Evolutionary conservation across 1,284 basidiomycete species (phyloP).

Genomic region (Apiotrichum veenhuisii): DNA sequence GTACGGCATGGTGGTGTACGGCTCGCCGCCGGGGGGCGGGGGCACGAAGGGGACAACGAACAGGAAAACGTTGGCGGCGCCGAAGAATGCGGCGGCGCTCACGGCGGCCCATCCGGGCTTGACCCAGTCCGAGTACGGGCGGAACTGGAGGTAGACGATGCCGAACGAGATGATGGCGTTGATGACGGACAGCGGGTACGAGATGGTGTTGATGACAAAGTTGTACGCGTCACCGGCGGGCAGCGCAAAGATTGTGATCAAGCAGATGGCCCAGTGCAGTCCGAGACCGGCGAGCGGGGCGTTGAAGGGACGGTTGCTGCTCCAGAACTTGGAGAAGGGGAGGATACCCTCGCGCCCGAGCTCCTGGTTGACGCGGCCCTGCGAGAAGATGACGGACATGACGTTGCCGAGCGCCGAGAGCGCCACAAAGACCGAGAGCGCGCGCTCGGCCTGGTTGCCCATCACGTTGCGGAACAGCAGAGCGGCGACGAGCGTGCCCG

Average conservation of each 20-base stretch:
- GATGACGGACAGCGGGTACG: slow-evolving; percentile 19
- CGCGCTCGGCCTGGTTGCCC: slow-evolving; percentile 9
- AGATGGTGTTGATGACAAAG: slow-evolving; percentile 43
- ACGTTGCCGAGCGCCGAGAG: slow-evolving; percentile 46
- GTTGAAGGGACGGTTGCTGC: slow-evolving; percentile 39
- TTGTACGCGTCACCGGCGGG: slow-evolving; percentile 58
- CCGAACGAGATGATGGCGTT: slow-evolving; percentile 17
- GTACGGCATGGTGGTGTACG: slow-evolving; percentile 18
- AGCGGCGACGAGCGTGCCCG: slow-evolving; percentile 41
- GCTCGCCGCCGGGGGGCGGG: slow-evolving; percentile 14
- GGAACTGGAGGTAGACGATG: slow-evolving; percentile 17
- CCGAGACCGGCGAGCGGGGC: slow-evolving; percentile 22
- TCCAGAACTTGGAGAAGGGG: slow-evolving; percentile 44
- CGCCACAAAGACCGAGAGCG: slow-evolving; percentile 39
- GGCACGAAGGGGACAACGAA: slow-evolving; percentile 14
- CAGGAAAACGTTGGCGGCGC: slow-evolving; percentile 20
- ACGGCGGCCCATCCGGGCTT: slow-evolving; percentile 5
- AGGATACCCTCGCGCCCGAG: slow-evolving; percentile 45
- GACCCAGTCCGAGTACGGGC: slow-evolving; percentile 12
- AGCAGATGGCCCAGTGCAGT: slow-evolving; percentile 52
- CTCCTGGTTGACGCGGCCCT: slow-evolving; percentile 46
- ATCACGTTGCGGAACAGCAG: slow-evolving; percentile 16
- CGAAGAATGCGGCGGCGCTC: slow-evolving; percentile 10
- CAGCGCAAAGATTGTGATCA: slow-evolving; percentile 57
- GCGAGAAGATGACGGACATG: slow-evolving; percentile 49